Base-by-base conservation (phyloP, 2,329 filamentous ascomycete species). In the Exophiala calicioides region DNA sequence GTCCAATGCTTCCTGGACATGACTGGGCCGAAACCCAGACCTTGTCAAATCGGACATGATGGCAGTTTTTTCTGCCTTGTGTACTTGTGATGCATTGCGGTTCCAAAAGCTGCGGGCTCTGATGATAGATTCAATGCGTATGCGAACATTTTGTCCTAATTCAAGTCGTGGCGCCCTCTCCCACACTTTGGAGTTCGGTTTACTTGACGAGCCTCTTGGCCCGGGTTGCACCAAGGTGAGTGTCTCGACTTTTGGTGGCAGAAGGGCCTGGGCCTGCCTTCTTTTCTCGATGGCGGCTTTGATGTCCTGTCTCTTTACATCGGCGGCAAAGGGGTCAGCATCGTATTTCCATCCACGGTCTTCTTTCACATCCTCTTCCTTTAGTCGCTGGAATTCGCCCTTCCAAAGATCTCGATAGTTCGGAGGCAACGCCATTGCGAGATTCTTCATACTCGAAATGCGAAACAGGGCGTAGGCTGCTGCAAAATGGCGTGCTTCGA, bases 381-480 rank as follows among this genome's bases (percentile, higher is more conserved):
- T 97, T 54, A 97, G 72, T 3, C 82, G 79, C 53, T 86, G 80
- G 58, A 98, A 95, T 47, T 90, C 84, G 4, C 81, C 81, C 64
- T 94, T 95, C 93, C 93, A 98, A 31, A 96, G 72, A 55, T 88
- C 81, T 62, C 85, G 86, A 69, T 96, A 94, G 49, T 86, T 87
- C 0, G 93, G 93, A 18, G 93, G 93, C 56, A 98, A 77, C 72
- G 90, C 91, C 74, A 90, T 94, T 64, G 95, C 89, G 60, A 96
- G 81, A 64, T 97, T 97, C 68, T 90, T 90, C 84, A 94, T 95
- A 63, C 86, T 96, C 67, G 88, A 91, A 3, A 97, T 87, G 38
- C 93, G 80, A 64, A 93, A 97, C 6, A 98, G 77, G 2, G 85
- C 87, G 69, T 94, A 97, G 0, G 90, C 88, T 3, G 93, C 93